Percentiles rank a stretch among this genome's conserved stretches.
phyloP scores from a whole-genome alignment of 306 rosid genomes.

The Citrullus mucosospermus region DNA sequence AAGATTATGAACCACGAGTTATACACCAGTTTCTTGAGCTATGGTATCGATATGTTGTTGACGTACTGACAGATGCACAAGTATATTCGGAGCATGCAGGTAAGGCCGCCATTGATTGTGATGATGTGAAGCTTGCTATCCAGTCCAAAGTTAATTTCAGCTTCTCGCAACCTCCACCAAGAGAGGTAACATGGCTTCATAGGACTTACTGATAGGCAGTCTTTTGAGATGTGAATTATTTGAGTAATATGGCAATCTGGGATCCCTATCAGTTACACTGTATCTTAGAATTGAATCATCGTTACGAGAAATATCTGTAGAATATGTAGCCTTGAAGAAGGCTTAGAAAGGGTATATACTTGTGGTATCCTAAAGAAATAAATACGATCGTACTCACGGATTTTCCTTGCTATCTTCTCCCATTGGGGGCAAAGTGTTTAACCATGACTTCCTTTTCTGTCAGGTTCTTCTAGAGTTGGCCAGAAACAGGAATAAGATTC shows the following conservation, averaged over 20 bases:
- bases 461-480: conserved; percentile 81
- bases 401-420: background rate
- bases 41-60: conserved; percentile 89
- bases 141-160: conserved; percentile 84
- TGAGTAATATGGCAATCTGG: background rate
- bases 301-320: background rate
- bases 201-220: background rate
- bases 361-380: background rate
- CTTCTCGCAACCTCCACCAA: conserved; percentile 93
- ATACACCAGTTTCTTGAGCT: conserved; percentile 76
- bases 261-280: background rate
- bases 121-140: conserved; percentile 84
- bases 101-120: conserved; percentile 67
- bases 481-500: conserved; percentile 64
- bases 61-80: conserved; percentile 74
- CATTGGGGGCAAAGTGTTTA: background rate
- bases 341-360: background rate
- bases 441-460: background rate
- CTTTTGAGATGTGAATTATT: background rate
- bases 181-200: conserved; percentile 54
- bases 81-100: conserved; percentile 87
- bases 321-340: background rate
- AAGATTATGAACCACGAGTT: conserved; percentile 74
- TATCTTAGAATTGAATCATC: background rate
- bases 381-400: background rate